These are phyloP conservation scores for Nannochloropsis salina DNA, from an alignment of 108 stramenopile species.

Conservation along the genomic window DNA sequence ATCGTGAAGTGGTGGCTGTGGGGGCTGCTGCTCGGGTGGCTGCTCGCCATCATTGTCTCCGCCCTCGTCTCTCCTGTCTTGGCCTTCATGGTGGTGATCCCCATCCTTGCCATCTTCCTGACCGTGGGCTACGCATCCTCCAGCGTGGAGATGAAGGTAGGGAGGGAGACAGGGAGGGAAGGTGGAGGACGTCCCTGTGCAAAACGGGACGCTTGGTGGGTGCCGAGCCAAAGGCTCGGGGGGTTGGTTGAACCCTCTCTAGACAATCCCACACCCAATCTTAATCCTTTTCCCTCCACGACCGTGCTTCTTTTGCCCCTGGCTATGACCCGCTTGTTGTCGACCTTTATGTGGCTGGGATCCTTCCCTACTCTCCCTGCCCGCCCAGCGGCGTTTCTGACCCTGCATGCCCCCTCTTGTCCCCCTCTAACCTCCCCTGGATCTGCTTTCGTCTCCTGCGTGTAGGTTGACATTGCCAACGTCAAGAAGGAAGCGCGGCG, in stretches of 20 bases:
- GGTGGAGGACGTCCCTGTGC: not conserved
- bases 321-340: too few relatives aligned
- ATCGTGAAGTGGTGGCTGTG: constrained; percentile 18
- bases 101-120: constrained; percentile 17
- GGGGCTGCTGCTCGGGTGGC: constrained; percentile 12
- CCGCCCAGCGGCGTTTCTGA: too few relatives aligned
- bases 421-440: not conserved
- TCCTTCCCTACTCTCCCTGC: too few relatives aligned
- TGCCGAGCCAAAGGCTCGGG: not conserved
- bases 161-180: not conserved
- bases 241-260: too few relatives aligned
- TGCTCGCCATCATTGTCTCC: not conserved
- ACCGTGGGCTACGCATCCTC: not conserved
- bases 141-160: constrained; percentile 14
- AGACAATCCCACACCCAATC: not conserved
- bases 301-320: not conserved
- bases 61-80: not conserved
- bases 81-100: not conserved
- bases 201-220: not conserved
- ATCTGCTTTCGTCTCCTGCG: not conserved
- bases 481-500: not conserved
- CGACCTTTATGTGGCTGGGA: too few relatives aligned
- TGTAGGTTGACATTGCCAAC: not conserved
- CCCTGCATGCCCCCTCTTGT: too few relatives aligned
- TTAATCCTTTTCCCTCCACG: not conserved